Evolutionary conservation across 495 filamentous ascomycete genomes (phyloP).

Genomic region (Xylaria palmicola): DNA sequence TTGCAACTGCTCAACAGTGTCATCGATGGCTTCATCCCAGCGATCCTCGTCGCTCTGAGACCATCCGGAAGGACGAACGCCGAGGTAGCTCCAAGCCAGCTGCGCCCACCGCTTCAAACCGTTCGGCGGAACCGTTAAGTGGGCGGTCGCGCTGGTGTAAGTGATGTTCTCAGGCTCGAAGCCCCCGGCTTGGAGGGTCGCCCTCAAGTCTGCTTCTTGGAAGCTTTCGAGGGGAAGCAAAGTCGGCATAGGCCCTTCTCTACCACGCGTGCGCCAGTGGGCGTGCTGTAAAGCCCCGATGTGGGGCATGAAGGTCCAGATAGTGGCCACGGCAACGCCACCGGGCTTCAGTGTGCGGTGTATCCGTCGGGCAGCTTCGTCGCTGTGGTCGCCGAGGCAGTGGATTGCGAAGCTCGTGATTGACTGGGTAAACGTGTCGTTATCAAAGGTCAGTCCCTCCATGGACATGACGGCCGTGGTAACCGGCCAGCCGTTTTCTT

Average conservation of each 20-base stretch:
- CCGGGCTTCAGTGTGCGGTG: slow-evolving; percentile 30
- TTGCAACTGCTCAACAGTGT: slow-evolving; percentile 19
- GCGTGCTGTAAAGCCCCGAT: slow-evolving; percentile 17
- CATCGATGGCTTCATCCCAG: slow-evolving; percentile 31
- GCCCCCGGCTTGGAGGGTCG: slow-evolving; percentile 7
- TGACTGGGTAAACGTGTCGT: slow-evolving; percentile 26
- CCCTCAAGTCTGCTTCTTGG: background rate
- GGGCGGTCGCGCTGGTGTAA: background rate
- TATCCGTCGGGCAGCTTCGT: slow-evolving; percentile 21
- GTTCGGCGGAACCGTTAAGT: background rate
- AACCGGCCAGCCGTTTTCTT: slow-evolving; percentile 3
- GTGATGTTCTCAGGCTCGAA: slow-evolving; percentile 4
- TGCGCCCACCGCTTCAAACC: slow-evolving; percentile 22
- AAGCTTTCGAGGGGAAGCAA: background rate
- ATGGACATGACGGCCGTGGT: slow-evolving; percentile 12
- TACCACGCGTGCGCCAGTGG: slow-evolving; percentile 15
- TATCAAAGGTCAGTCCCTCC: slow-evolving; percentile 22
- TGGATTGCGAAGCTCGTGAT: slow-evolving; percentile 22
- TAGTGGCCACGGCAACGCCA: slow-evolving; percentile 22
- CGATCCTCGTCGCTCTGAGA: slow-evolving; percentile 28
- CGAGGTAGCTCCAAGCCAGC: slow-evolving; percentile 27
- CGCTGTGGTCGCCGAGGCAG: slow-evolving; percentile 10
- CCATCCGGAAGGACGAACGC: slow-evolving; percentile 16
- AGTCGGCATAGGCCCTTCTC: slow-evolving; percentile 14
- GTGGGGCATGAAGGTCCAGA: slow-evolving; percentile 24